Evolutionary conservation across 2,329 filamentous ascomycete species (phyloP).

Genomic region (Penicillium italicum): DNA sequence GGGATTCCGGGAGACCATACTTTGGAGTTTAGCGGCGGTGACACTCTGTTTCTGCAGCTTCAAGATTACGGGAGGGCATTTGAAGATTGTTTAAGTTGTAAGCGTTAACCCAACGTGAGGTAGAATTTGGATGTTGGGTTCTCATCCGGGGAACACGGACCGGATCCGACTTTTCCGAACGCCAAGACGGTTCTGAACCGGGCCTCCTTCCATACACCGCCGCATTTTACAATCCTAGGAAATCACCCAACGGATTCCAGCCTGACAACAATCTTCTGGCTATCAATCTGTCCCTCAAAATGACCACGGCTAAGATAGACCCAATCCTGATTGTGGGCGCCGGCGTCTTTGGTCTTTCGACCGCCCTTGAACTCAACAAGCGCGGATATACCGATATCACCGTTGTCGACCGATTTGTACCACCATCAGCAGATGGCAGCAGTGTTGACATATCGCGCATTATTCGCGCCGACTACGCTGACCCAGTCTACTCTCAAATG

Average conservation of each 20-base stretch:
- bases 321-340: constrained; percentile 57
- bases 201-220: not conserved
- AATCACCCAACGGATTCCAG: not conserved
- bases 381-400: constrained; percentile 53
- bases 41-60: constrained; percentile 33
- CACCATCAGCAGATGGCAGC: constrained; percentile 53
- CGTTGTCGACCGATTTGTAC: constrained; percentile 53
- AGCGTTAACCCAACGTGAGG: constrained; percentile 19
- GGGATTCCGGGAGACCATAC: constrained; percentile 1
- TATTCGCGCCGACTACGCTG: constrained; percentile 70
- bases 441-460: constrained; percentile 58
- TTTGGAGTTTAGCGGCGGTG: constrained; percentile 13
- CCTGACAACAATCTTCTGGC: not conserved
- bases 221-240: not conserved
- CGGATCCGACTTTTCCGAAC: constrained; percentile 13
- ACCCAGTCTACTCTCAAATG: constrained; percentile 68
- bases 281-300: constrained; percentile 12
- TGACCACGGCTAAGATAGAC: constrained; percentile 21
- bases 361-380: constrained; percentile 62
- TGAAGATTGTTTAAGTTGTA: constrained; percentile 36
- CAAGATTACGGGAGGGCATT: constrained; percentile 38
- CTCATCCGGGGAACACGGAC: constrained; percentile 14
- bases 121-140: not conserved
- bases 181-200: constrained; percentile 19
- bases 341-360: constrained; percentile 17